Conservation (phyloP, 2,329 filamentous ascomycete genomes). For the Pseudocercospora pini-densiflorae region DNA sequence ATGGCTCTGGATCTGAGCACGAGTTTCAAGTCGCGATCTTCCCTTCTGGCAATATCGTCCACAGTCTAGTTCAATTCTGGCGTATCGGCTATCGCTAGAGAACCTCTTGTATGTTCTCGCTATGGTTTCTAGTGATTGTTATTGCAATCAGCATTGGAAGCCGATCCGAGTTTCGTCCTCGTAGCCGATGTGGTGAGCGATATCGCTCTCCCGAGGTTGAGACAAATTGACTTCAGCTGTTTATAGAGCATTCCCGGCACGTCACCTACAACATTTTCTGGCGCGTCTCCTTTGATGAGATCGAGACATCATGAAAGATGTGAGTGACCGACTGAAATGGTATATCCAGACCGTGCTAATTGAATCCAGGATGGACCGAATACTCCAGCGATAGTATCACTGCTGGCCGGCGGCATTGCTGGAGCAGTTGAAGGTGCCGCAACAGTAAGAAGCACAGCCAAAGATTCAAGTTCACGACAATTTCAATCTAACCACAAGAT, state of each 20-base stretch:
- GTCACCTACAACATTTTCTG: neutral
- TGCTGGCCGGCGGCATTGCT: constrained; percentile 43
- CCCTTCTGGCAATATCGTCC: neutral
- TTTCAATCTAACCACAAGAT: neutral
- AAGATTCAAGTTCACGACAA: neutral
- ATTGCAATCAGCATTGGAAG: neutral
- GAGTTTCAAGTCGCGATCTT: neutral
- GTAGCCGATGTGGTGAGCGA: neutral
- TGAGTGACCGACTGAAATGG: neutral
- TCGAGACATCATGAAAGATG: constrained; percentile 25
- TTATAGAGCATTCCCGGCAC: neutral
- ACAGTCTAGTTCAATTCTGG: neutral
- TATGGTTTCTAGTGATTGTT: neutral
- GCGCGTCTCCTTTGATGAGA: neutral
- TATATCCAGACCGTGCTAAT: neutral
- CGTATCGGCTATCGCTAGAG: neutral
- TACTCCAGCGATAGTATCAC: constrained; percentile 41
- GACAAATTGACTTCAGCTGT: constrained; percentile 5
- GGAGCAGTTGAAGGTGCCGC: constrained; percentile 41
- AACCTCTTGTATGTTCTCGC: neutral
- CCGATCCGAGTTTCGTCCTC: constrained; percentile 1
- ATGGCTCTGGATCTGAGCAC: neutral
- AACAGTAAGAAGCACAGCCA: constrained; percentile 30
- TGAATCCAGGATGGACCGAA: constrained; percentile 23
- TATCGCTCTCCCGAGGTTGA: neutral